Evolutionary conservation across 2,329 filamentous ascomycete genomes (phyloP).

Genomic region (Zasmidium citrigriseum): DNA sequence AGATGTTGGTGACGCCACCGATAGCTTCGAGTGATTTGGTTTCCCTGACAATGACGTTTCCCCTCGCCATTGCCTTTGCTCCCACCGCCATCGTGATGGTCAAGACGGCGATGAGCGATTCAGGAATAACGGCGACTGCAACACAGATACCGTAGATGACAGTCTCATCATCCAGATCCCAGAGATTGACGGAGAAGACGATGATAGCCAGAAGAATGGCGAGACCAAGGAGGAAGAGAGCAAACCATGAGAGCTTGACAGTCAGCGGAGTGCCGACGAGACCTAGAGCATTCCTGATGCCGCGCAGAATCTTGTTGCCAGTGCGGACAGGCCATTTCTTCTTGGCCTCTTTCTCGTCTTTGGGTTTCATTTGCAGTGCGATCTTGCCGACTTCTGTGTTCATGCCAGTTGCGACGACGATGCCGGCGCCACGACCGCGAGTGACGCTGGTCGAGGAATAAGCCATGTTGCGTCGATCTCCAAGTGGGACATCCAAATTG

Average conservation of each 20-base stretch:
- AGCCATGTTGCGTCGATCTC: constrained; percentile 64
- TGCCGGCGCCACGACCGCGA: constrained; percentile 61
- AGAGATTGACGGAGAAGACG: constrained; percentile 63
- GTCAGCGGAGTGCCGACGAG: constrained; percentile 74
- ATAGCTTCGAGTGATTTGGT: constrained; percentile 65
- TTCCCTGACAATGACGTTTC: constrained; percentile 65
- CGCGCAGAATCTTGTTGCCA: constrained; percentile 52
- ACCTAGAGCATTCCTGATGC: constrained; percentile 46
- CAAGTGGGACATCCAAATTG: constrained; percentile 52
- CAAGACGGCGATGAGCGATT: constrained; percentile 63
- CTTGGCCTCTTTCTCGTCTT: constrained; percentile 2
- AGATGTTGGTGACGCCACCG: constrained; percentile 52
- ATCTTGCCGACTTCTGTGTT: constrained; percentile 69
- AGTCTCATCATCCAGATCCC: constrained; percentile 43
- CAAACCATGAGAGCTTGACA: constrained; percentile 81
- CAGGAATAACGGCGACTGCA: constrained; percentile 50
- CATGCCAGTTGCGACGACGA: constrained; percentile 62
- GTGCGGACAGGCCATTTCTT: constrained; percentile 17
- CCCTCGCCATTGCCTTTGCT: constrained; percentile 63
- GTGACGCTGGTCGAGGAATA: constrained; percentile 66
- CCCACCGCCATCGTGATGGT: constrained; percentile 68
- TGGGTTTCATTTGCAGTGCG: constrained; percentile 45
- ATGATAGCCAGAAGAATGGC: constrained; percentile 70
- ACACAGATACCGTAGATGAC: constrained; percentile 52
- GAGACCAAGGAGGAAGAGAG: constrained; percentile 74